Evolutionary conservation across 2,329 filamentous ascomycete species (phyloP).

Genomic region (Aureobasidium pullulans): DNA sequence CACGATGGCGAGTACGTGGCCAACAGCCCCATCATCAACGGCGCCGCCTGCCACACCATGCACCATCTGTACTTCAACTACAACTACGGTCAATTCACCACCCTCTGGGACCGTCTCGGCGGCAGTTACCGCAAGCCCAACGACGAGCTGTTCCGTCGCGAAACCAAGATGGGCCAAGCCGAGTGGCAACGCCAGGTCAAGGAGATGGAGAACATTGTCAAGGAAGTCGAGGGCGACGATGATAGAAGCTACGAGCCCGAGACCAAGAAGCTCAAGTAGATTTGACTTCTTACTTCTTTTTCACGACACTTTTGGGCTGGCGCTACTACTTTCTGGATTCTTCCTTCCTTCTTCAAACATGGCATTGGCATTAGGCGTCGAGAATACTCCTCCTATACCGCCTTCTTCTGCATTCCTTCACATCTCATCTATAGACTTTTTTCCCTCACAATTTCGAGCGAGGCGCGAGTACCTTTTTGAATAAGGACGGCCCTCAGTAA

Average conservation of each 20-base stretch:
- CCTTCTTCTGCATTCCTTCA: neutral
- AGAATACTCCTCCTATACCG: neutral
- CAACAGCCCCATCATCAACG: conserved; percentile 86
- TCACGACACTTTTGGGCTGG: conserved; percentile 1
- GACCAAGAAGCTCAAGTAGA: conserved; percentile 35
- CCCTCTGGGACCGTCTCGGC: conserved; percentile 80
- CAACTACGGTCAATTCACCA: conserved; percentile 94
- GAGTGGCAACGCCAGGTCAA: conserved; percentile 72
- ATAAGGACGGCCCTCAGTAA: neutral
- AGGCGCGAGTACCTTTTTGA: neutral
- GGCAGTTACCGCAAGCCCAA: conserved; percentile 84
- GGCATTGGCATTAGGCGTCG: conserved; percentile 4
- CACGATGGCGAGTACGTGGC: conserved; percentile 92
- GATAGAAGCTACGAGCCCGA: conserved; percentile 36
- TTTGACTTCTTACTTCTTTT: neutral
- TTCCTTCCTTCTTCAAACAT: neutral
- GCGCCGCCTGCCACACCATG: conserved; percentile 86
- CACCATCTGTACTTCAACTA: conserved; percentile 84
- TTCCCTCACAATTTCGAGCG: neutral
- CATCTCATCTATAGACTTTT: conserved; percentile 2
- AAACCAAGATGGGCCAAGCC: conserved; percentile 73
- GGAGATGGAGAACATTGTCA: conserved; percentile 69
- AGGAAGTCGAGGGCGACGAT: conserved; percentile 59
- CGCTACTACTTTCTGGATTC: neutral
- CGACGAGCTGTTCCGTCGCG: conserved; percentile 72